Evolutionary conservation across 2,329 filamentous ascomycete species (phyloP).

Genomic region (Cercospora zeae-maydis): DNA sequence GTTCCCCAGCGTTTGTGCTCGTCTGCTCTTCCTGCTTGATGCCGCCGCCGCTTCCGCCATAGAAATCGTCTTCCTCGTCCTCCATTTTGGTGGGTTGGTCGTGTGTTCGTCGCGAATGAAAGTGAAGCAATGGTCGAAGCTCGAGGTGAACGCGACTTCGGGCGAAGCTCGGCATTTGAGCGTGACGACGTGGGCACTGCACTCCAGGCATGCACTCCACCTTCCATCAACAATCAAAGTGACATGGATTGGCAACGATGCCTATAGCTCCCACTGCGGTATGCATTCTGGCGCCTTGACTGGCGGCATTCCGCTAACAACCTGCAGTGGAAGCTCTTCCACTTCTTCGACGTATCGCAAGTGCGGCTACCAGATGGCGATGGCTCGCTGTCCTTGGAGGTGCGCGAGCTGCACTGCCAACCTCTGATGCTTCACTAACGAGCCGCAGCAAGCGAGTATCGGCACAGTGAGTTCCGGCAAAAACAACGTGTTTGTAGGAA

Average conservation of each 20-base stretch:
- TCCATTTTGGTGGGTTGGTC: conserved; percentile 39
- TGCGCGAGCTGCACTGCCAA: conserved; percentile 4
- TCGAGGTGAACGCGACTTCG: conserved; percentile 6
- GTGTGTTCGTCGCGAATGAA: not conserved
- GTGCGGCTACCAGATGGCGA: conserved; percentile 77
- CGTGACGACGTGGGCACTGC: conserved; percentile 1
- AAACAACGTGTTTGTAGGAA: conserved; percentile 84
- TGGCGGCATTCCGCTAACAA: conserved; percentile 2
- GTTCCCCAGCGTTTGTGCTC: conserved; percentile 26
- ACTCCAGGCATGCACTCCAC: not conserved
- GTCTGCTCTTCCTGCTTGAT: conserved; percentile 30
- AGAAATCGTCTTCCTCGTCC: conserved; percentile 53
- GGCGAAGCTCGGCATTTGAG: not conserved
- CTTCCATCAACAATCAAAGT: not conserved
- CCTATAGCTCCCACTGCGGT: conserved; percentile 34
- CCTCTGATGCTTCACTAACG: conserved; percentile 20
- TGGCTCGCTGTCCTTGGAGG: conserved; percentile 50
- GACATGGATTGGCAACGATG: conserved; percentile 28
- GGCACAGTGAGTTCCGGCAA: conserved; percentile 82
- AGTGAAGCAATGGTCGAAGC: not conserved
- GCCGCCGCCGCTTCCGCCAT: conserved; percentile 33
- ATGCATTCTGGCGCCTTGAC: not conserved
- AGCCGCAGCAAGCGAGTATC: conserved; percentile 58
- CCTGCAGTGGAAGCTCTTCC: conserved; percentile 91
- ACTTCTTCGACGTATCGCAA: conserved; percentile 95